Conservation (phyloP, 2,329 filamentous ascomycete species). For the Xylaria arbuscula region DNA sequence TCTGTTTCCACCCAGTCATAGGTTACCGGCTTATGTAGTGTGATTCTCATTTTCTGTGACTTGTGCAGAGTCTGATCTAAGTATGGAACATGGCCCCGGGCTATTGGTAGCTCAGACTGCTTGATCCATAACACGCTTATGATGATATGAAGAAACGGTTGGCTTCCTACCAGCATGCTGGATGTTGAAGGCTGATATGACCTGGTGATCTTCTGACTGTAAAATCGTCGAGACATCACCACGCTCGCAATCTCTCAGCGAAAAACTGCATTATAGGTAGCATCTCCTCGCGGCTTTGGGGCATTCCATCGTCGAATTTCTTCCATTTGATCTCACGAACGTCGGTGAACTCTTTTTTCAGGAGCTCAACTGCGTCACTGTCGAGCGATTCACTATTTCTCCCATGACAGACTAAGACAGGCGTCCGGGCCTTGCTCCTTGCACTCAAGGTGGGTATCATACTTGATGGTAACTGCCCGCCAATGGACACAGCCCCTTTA, state of each 20-base stretch:
- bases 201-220: neutral
- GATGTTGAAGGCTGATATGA: neutral
- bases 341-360: constrained; percentile 74
- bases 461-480: constrained; percentile 66
- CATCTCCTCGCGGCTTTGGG: constrained; percentile 85
- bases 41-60: neutral
- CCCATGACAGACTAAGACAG: constrained; percentile 71
- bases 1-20: neutral
- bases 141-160: neutral
- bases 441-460: constrained; percentile 60
- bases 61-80: neutral
- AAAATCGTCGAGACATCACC: constrained; percentile 30
- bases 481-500: constrained; percentile 72
- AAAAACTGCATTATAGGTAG: constrained; percentile 89
- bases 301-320: constrained; percentile 81
- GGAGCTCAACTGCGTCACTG: constrained; percentile 69
- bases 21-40: neutral
- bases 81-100: neutral
- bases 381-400: constrained; percentile 61
- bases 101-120: neutral
- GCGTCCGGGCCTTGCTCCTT: constrained; percentile 69
- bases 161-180: neutral
- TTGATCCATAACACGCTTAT: neutral
- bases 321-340: constrained; percentile 77
- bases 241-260: constrained; percentile 67